Evolutionary conservation across 441 rosid species (phyloP), one percentile per base, ranked within the genome.

Genomic region (Gossypium lobatum): DNA sequence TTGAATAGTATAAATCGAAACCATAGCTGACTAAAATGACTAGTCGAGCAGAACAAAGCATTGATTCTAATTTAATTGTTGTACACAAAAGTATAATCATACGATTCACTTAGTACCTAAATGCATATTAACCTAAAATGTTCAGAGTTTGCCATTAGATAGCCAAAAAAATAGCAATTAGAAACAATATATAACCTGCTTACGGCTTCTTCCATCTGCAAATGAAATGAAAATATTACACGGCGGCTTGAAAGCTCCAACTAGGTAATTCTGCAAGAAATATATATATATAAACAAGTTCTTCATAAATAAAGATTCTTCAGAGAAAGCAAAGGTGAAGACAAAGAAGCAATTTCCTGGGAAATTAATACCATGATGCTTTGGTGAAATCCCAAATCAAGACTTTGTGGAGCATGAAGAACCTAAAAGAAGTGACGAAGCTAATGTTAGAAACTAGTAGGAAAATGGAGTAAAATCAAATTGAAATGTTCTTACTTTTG

Each of bases 201-300:
- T 79, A 34, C 81, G 77, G 55, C 77, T 73, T 77, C 79, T 79
- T 77, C 85, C 85, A 82, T 79, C 83, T 16, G 77, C 65, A 70
- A 82, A 79, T 25, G 77, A 34, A 59, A 82, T 75, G 16, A 73
- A 82, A 64, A 79, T 34, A 54, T 69, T 76, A 31, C 85, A 82
- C 37, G 85, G 83, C 4, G 76, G 85, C 74, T 82, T 79, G 80
- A 82, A 82, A 77, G 83, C 85, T 74, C 83, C 83, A 64, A 79
- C 52, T 68, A 82, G 46, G 67, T 71, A 79, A 79, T 82, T 79
- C 85, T 82, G 74, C 53, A 64, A 70, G 61, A 23, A 54, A 46
- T 17, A 50, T 46, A 60, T 21, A 50, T 50, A 50, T 9, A 31
- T 2, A 25, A 71, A 57, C 46, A 50, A 66, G 50, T 23, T 62